Conservation (phyloP, 805 yeast species). For the Metschnikowia kofuensis region DNA sequence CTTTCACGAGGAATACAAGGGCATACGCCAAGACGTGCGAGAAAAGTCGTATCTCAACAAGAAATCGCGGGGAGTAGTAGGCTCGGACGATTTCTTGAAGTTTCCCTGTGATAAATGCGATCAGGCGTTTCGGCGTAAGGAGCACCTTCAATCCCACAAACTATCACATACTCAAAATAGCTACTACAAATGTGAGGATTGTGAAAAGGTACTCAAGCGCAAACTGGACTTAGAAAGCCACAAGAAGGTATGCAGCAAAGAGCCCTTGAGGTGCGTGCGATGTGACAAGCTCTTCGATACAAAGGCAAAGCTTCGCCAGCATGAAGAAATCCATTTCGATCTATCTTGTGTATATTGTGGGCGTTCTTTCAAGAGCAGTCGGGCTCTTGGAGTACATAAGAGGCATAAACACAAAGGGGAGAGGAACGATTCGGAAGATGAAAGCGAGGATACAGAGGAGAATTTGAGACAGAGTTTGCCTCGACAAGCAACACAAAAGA, state of each 20-base stretch:
- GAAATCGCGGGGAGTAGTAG: background rate
- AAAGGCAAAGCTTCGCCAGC: background rate
- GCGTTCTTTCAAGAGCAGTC: background rate
- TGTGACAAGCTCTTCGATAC: background rate
- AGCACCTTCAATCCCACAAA: constrained; percentile 2
- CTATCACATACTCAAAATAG: background rate
- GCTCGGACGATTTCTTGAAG: background rate
- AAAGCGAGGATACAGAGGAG: background rate
- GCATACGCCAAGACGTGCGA: background rate
- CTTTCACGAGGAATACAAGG: background rate
- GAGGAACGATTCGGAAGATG: background rate
- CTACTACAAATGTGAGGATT: background rate
- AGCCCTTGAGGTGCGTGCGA: background rate
- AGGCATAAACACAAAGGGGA: background rate
- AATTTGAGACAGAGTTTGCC: no score
- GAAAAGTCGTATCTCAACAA: background rate
- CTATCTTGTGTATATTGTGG: background rate
- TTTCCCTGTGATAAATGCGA: constrained; percentile 1
- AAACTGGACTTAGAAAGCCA: background rate
- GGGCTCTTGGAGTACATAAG: background rate
- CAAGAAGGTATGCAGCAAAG: background rate
- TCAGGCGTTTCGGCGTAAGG: background rate
- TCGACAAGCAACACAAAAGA: background rate
- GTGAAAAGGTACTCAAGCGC: constrained; percentile 1
- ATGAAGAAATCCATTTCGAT: background rate